Evolutionary conservation across 495 filamentous ascomycete genomes (phyloP), one percentile per base, ranked within the genome.

Genomic region (Aspergillus asperescens): DNA sequence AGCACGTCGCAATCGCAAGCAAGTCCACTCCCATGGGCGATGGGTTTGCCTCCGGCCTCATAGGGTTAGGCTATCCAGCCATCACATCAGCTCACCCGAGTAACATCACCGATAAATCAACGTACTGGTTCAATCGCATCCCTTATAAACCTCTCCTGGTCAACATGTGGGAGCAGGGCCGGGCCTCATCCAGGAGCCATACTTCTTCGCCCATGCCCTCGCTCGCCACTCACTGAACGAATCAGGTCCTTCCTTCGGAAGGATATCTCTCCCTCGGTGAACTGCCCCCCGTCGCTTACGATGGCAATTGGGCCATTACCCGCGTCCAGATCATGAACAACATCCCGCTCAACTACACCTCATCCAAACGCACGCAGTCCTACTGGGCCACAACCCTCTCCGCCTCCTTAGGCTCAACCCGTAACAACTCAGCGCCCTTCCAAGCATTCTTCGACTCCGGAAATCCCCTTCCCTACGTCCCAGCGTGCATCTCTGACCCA

Each of bases 381-480:
- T 65, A 64, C 51, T 68, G 65, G 65, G 46, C 61, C 0, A 46
- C 46, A 0, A 60, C 66, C 20, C 23, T 12, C 2, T 44, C 32
- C 2, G 55, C 53, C 8, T 43, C 8, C 7, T 64, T 55, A 27
- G 63, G 63, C 7, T 7, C 35, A 22, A n/a, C 59, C 58, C 10
- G 40, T 4, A 22, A 6, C 18, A 12, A 20, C 16, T 2, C 13
- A 7, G 15, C 5, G 32, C 58, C 3, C 64, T 61, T 40, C 41
- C 63, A 66, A 45, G 81, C 77, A 0, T 81, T 85, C 57, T 74
- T 89, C 48, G 87, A 91, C 67, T 79, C 85, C 0, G 87, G 86
- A 27, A 88, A 87, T 5, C 78, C 81, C 0, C 79, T 80, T 54
- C 77, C 80, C 16, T 80, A 85, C 37, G 70, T 83, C 12, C 81